Base-by-base conservation (phyloP, 148 eudicot genomes). In the Chenopodium berlandieri region DNA sequence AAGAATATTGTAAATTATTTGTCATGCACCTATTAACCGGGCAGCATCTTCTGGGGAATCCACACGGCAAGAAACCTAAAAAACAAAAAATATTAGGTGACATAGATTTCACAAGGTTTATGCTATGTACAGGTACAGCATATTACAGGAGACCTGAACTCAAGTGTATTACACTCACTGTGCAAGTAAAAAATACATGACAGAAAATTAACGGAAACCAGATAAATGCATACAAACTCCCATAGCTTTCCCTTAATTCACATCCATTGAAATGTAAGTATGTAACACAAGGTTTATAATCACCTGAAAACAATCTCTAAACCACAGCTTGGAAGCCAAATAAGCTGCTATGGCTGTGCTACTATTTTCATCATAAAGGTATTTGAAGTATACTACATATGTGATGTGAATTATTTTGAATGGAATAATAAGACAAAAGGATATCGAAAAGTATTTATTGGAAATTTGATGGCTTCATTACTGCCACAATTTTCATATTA, bases 1-100 rank as follows among this genome's bases (percentile, higher is more conserved):
- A 31, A 63, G 23, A 23, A 52, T 3, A 64, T 65, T 64, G 74
- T 50, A 14, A 19, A 56, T 58, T 68, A 25, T 27, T 79, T 47
- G 67, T 22, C 32, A 66, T 78, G 83, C 77, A 89, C 98, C 99
- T 79, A 97, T 92, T 81, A 97, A 79, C 44, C 88, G 92, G 87
- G 98, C 98, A 88, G 91, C 91, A 14, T 94, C 98, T 76, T 91
- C 91, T 58, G 98, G 90, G 37, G 98, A 87, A 76, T 97, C 91
- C 44, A 94, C 84, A 22, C 89, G 86, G 81, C 89, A 87, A 82
- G 98, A 94, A 80, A 89, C 96, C 98, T 95, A 56, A 20, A 78
- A 73, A 34, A 14, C 71, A 25, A 12, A 78, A 62, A 17, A 19
- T 17, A 67, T 77, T 5, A 32, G 23, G 37, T 67, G 58, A 40